Evolutionary conservation across 495 filamentous ascomycete genomes (phyloP), one percentile per base, ranked within the genome.

Genomic region (Aspergillus ellipticus): DNA sequence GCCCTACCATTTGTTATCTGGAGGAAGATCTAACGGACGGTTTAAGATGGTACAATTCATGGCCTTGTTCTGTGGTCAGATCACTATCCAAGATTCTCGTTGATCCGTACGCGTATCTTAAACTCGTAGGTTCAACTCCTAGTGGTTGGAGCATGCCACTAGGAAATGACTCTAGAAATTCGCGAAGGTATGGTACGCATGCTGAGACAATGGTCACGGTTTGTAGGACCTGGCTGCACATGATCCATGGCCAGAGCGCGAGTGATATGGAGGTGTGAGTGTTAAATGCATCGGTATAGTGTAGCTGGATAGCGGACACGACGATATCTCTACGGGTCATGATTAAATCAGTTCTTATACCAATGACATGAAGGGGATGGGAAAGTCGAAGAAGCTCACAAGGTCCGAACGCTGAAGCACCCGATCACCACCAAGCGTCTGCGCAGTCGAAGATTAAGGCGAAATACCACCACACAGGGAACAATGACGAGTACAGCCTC

Each of bases 141-240:
- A n/a, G n/a, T n/a, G n/a, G n/a, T n/a, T n/a, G n/a, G n/a, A 52
- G 17, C 49, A 52, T 52, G 2, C 49, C 49, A 42, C 49, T 52
- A 7, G 49, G 49, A n/a, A 52, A 52, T 1, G 49, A 39, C 20
- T 42, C 22, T 15, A 52, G 19, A 41, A 52, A 52, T 19, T 52
- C 49, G 9, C 49, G 31, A 1, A 52, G 49, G 42, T 52, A 52
- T 15, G 49, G 49, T 35, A 52, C 49, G 17, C 49, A 52, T 2
- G 49, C 35, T 13, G 49, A 37, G 0, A 52, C 39, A 29, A 52
- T 52, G 15, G 49, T 42, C 19, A 41, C 33, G 6, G 49, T 52
- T 15, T 52, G 49, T 21, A 52, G 35, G 11, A 52, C 35, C 49
- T 52, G 49, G 19, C 35, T 42, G 26, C 49, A 52, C 4, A 52